A percentile compares a stretch with the other conserved stretches of the same genome.
These are phyloP conservation scores for Chenopodium suecicum DNA, from an alignment of 148 eudicot genomes.

Conservation along the genomic window DNA sequence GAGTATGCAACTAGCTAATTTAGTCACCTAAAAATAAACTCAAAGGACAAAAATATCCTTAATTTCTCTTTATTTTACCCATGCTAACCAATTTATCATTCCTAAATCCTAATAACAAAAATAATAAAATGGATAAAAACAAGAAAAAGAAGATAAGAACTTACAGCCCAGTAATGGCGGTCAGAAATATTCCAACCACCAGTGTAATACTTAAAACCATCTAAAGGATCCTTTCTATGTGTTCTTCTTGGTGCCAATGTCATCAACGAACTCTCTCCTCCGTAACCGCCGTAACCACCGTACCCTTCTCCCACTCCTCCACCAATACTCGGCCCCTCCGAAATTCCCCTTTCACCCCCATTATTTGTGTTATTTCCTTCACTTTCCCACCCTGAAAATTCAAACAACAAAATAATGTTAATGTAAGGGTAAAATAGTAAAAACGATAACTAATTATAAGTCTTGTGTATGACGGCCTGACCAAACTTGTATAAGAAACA, in stretches of 20 bases:
- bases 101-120: too few relatives aligned
- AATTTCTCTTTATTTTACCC: too few relatives aligned
- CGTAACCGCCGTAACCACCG: slow-evolving; percentile 21
- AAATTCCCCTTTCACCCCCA: neutral
- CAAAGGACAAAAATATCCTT: neutral
- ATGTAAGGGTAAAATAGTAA: neutral
- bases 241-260: slow-evolving; percentile 62
- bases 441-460: too few relatives aligned
- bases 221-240: slow-evolving; percentile 46
- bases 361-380: neutral
- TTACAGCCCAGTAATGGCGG: slow-evolving; percentile 45
- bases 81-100: too few relatives aligned
- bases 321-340: slow-evolving; percentile 13
- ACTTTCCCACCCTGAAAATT: slow-evolving; percentile 11
- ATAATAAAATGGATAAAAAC: neutral
- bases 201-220: slow-evolving; percentile 41
- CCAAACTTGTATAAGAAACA: too few relatives aligned
- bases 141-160: slow-evolving; percentile 15
- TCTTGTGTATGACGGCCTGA: too few relatives aligned
- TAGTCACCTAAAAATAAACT: neutral
- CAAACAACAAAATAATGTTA: neutral
- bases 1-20: neutral
- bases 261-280: slow-evolving; percentile 24
- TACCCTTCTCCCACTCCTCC: slow-evolving; percentile 20
- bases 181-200: slow-evolving; percentile 52